These are phyloP conservation scores for Acer campestre DNA, from an alignment of 345 rosid genomes.

Conservation along the genomic window DNA sequence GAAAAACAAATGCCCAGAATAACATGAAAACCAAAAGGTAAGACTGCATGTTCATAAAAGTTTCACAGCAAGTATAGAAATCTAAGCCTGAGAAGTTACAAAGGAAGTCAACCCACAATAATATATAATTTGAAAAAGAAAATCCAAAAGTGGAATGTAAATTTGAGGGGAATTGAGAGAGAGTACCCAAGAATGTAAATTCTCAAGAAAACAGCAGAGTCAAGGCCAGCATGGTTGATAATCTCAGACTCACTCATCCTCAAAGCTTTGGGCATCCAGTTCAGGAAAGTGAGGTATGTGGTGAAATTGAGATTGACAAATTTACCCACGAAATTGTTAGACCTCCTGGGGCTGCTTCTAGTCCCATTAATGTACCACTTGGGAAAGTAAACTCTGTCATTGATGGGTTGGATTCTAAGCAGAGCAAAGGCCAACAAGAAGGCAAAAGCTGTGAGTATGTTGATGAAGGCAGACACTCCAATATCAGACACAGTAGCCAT, in stretches of 20 bases:
- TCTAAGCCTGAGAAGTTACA: too few relatives aligned
- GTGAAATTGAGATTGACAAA: conserved; percentile 77
- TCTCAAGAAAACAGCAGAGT: conserved; percentile 91
- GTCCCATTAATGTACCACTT: conserved; percentile 76
- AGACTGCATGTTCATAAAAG: too few relatives aligned
- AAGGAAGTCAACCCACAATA: too few relatives aligned
- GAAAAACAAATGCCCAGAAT: too few relatives aligned
- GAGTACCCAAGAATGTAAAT: conserved; percentile 85
- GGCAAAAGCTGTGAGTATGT: conserved; percentile 68
- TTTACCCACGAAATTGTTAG: conserved; percentile 61
- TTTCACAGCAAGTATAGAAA: too few relatives aligned
- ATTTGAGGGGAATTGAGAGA: background rate
- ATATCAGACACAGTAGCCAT: conserved; percentile 95
- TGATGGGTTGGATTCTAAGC: conserved; percentile 81
- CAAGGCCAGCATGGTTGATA: conserved; percentile 88
- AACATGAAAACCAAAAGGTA: too few relatives aligned
- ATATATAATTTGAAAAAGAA: too few relatives aligned
- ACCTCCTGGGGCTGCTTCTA: conserved; percentile 71
- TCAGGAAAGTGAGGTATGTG: conserved; percentile 83
- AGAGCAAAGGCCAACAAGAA: conserved; percentile 91
- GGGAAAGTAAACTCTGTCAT: conserved; percentile 93
- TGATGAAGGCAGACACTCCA: conserved; percentile 80
- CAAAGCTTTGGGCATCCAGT: conserved; percentile 99
- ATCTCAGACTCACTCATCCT: conserved; percentile 79
- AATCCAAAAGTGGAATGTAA: too few relatives aligned